Conservation (phyloP, 2,329 filamentous ascomycete species). For the Aspergillus sp. region DNA sequence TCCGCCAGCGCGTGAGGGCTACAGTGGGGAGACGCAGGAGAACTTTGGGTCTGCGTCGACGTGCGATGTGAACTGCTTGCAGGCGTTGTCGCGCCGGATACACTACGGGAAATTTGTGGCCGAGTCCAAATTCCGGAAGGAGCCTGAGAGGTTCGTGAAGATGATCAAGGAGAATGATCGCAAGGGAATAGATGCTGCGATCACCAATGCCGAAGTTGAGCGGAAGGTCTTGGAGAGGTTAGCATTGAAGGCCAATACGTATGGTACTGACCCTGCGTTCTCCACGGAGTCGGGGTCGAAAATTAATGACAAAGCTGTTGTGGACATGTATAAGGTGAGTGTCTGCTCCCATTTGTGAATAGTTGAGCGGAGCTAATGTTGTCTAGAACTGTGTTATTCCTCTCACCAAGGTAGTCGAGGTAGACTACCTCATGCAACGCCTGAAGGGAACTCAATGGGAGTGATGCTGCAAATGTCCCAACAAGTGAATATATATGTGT, state of each 20-base stretch:
- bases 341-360: neutral
- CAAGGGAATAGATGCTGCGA: constrained; percentile 74
- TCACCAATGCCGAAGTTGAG: constrained; percentile 84
- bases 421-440: constrained; percentile 95
- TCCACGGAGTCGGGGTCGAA: constrained; percentile 48
- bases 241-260: constrained; percentile 81
- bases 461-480: constrained; percentile 11
- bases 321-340: constrained; percentile 66
- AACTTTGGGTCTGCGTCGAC: constrained; percentile 93
- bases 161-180: constrained; percentile 76
- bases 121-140: constrained; percentile 84
- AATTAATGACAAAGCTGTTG: constrained; percentile 86
- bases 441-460: constrained; percentile 51
- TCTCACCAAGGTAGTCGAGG: constrained; percentile 94
- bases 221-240: constrained; percentile 82
- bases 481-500: too few species aligned
- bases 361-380: neutral
- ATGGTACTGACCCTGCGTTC: constrained; percentile 78
- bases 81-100: constrained; percentile 81
- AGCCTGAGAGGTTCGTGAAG: constrained; percentile 69
- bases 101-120: constrained; percentile 99
- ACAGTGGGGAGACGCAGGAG: constrained; percentile 69
- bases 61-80: constrained; percentile 80
- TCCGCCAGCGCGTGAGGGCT: constrained; percentile 62
- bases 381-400: constrained; percentile 72